phyloP scores from a whole-genome alignment of 2,329 filamentous ascomycete species.

The Lachnum nothofagi region DNA sequence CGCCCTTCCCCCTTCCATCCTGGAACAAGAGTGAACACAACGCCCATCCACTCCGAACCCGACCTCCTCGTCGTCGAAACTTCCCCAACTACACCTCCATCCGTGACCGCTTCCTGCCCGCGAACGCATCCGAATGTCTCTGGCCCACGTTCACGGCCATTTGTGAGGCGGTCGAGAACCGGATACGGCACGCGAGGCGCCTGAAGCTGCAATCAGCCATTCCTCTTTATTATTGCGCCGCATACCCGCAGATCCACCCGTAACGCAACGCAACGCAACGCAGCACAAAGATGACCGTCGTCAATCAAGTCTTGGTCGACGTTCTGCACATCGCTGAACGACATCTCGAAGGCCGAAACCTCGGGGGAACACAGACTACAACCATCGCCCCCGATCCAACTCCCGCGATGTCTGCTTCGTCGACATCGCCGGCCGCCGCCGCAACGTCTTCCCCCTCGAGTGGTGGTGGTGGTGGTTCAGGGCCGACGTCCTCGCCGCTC shows the following conservation, averaged over 20 bases:
- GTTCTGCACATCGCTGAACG: conserved; percentile 24
- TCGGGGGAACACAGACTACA: conserved; percentile 15
- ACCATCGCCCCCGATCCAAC: conserved; percentile 10
- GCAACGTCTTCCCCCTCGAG: conserved; percentile 19
- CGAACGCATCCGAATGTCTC: background rate
- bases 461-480: conserved; percentile 25
- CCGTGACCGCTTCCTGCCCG: background rate
- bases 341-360: conserved; percentile 13
- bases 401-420: conserved; percentile 3
- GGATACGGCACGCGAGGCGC: background rate
- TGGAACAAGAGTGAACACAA: no score
- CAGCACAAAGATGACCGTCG: conserved; percentile 22
- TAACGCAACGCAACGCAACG: background rate
- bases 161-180: no score
- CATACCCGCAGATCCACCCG: conserved; percentile 4
- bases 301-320: conserved; percentile 27
- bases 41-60: no score
- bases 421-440: conserved; percentile 23
- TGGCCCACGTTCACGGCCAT: no score
- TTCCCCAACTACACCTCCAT: background rate
- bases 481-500: conserved; percentile 65
- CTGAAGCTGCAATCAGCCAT: conserved; percentile 10
- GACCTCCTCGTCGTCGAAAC: no score
- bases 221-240: conserved; percentile 7
- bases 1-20: no score